Base-by-base conservation (phyloP, 768 basidiomycete genomes). In the Paxillus rubicundulus region DNA sequence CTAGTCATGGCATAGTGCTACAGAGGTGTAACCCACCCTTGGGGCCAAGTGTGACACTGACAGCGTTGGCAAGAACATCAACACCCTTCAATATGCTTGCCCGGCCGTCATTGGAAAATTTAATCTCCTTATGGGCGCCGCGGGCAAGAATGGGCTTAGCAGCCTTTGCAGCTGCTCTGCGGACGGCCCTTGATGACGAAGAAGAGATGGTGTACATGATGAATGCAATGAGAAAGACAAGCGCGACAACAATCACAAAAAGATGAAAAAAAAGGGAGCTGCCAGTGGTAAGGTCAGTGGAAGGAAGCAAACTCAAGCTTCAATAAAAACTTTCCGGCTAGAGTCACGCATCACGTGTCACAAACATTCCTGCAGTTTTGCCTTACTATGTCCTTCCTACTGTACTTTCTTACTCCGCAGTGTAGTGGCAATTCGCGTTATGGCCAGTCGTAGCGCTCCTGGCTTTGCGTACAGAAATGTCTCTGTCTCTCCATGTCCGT, bases 1-100 rank as follows among this genome's bases (percentile, higher is more conserved):
- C 42, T 27, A 9, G 7, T 14, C 9, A 5, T 5, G 1, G 17
- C 30, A 9, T 24, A 24, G 21, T 5, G 3, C 17, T 9, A 12
- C 24, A 27, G n/a, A 57, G 12, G 16, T 6, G 4, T 4, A 3
- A 64, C 76, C 9, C 47, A 86, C 92, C 94, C 76, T 99, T 98
- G 30, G 96, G 96, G 53, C 96, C 96, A 21, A 98, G 83, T 38
- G 96, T 99, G 45, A 97, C 93, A 59, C 86, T 87, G 68, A 98
- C 96, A 53, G 96, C 95, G 70, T 98, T 93, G 54, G 96, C 95
- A 60, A 99, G 86, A 64, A 96, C 79, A 74, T 98, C 95, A 57
- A 99, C 94, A 72, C 96, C 96, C 71, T 87, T 88, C 61, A 98
- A 81, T 74, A 97, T 96, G 72, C 85, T 83, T 28, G 93, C 92